phyloP scores from a whole-genome alignment of 495 filamentous ascomycete genomes.

The Aspergillus bertholletiae region DNA sequence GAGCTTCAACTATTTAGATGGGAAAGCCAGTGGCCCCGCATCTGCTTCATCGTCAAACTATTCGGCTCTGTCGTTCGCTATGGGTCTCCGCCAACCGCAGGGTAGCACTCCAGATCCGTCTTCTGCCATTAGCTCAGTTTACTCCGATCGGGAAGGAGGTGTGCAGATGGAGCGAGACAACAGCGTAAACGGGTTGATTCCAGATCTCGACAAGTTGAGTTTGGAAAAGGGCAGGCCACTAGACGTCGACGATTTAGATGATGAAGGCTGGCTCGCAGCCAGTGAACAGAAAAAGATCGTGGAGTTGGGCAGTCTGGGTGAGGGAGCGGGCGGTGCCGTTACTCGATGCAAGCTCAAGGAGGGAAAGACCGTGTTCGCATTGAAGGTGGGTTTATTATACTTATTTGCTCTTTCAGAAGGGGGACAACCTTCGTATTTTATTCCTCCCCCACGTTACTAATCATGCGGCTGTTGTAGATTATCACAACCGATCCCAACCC shows the following conservation, averaged over 20 bases:
- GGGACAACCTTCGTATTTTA: background rate
- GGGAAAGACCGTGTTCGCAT: conserved; percentile 89
- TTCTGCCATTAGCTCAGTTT: conserved; percentile 80
- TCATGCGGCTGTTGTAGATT: conserved; percentile 53
- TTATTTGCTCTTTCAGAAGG: background rate
- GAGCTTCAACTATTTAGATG: conserved; percentile 70
- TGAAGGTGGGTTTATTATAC: conserved; percentile 72
- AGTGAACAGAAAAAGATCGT: conserved; percentile 82
- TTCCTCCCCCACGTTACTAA: conserved; percentile 8
- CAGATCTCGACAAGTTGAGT: conserved; percentile 69
- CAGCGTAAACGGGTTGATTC: conserved; percentile 61
- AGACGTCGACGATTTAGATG: conserved; percentile 92
- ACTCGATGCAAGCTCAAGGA: conserved; percentile 85
- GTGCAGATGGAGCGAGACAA: conserved; percentile 72
- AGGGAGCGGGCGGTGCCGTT: conserved; percentile 94
- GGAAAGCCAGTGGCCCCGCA: conserved; percentile 67
- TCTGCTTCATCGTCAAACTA: conserved; percentile 82
- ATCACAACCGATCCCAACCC: conserved; percentile 98
- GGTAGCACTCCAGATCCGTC: conserved; percentile 77
- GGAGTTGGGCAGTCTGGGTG: conserved; percentile 86
- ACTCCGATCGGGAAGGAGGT: conserved; percentile 68
- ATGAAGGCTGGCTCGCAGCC: conserved; percentile 90
- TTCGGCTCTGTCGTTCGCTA: conserved; percentile 71
- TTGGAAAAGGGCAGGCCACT: conserved; percentile 75
- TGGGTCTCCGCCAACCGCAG: conserved; percentile 54